Base-by-base conservation (phyloP, 495 filamentous ascomycete species). In the Neurospora sp. region DNA sequence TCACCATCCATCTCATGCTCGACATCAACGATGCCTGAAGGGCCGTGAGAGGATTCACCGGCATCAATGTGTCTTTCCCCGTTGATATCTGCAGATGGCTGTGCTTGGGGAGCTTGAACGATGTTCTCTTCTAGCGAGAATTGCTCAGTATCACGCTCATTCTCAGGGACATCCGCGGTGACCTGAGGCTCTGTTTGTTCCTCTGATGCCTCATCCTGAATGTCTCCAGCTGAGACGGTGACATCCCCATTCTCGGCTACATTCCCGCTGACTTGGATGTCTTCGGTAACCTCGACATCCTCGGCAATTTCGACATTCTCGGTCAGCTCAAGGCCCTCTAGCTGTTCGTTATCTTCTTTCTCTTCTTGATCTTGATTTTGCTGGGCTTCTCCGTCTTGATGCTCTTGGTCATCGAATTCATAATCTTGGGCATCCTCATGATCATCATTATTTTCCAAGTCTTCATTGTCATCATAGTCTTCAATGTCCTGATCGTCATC, bases 271-370 rank as follows among this genome's bases (percentile, higher is more conserved):
- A 37, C 65, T 12, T 74, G 70, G 41, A 39, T 71, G 68, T 74
- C 74, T 47, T 59, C 41, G 31, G 72, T 45, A 47, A 73, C 70
- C 40, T 53, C 42, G 31, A 31, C 35, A 37, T 72, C 44, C 20
- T 73, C 77, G 59, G 77, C 47, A 69, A 78, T 74, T 42, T 80
- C 76, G 69, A 72, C 76, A 53, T 78, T 72, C 14, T 80, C 74
- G 18, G 80, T 73, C 18, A 75, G 75, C 53, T 74, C 53, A 68
- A 68, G 10, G 44, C 7, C 37, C 16, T 65, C 70, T 20, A 12
- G 20, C 16, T 37, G 6, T 20, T 68, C 73, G 47, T 76, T 70
- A 73, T 86, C 82, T 69, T 85, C 84, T 39, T 84, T 82, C 12
- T 82, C 82, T 69, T 86, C 82, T 39, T 87, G 68, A 1, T 59